Conservation (phyloP, 2,329 filamentous ascomycete species). For the Zalaria obscura region DNA sequence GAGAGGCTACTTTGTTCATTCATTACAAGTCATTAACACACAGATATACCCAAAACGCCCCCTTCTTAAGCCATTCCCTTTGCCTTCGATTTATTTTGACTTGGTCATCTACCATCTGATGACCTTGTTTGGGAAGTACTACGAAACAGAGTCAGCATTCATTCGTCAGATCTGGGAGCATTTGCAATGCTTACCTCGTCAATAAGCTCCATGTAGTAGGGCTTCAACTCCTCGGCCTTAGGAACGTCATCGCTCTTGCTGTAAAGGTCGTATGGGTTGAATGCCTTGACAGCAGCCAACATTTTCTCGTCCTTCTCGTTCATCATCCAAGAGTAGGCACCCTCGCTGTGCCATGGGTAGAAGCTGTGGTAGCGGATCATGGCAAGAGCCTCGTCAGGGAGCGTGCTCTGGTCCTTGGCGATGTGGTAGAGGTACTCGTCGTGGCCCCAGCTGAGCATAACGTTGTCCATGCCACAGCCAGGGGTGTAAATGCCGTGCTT, state of each 20-base stretch:
- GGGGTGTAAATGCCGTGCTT: constrained; percentile 66
- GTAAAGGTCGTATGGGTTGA: constrained; percentile 86
- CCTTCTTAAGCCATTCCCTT: background rate
- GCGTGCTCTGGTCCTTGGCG: constrained; percentile 63
- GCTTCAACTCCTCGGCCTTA: constrained; percentile 62
- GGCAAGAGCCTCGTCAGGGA: constrained; percentile 70
- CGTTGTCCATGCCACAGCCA: constrained; percentile 69
- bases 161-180: constrained; percentile 19
- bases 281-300: constrained; percentile 67
- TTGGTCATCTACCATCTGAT: constrained; percentile 46
- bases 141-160: constrained; percentile 15
- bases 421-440: constrained; percentile 82
- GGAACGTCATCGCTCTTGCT: constrained; percentile 80
- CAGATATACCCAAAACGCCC: background rate
- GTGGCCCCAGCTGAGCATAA: constrained; percentile 85
- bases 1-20: too few species aligned
- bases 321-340: constrained; percentile 74
- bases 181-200: constrained; percentile 40
- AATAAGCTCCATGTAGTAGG: constrained; percentile 61
- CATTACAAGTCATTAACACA: too few species aligned
- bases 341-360: constrained; percentile 79
- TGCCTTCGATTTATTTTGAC: background rate
- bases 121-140: constrained; percentile 46
- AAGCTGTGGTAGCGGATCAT: constrained; percentile 93
- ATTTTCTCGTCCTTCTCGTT: constrained; percentile 65